Evolutionary conservation across 805 yeast species (phyloP), one percentile per base, ranked within the genome.

Genomic region (Cyberlindnera xishuangbannaensis): DNA sequence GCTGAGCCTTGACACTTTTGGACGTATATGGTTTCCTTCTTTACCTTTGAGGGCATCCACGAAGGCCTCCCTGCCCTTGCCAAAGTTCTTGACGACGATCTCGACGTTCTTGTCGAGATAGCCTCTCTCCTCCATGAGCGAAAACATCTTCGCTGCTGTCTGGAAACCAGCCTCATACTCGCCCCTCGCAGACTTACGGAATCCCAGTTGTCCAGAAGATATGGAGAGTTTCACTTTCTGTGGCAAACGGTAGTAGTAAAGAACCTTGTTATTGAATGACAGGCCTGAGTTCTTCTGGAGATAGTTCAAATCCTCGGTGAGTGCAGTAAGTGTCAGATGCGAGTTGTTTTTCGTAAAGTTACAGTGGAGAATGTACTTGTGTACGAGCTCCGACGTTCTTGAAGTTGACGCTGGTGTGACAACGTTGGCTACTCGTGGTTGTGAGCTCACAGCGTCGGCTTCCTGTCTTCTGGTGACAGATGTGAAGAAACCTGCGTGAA

Each of bases 81-180:
- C 95, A 47, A 81, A 86, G 45, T 84, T 84, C 45, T 78, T 78
- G 48, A 87, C 65, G 15, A 85, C 76, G 27, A 90, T 58, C 58
- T 90, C 97, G 18, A 90, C 64, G 43, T 78, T 71, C 43, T 73
- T 74, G 26, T 71, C 71, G 29, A 78, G 55, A 36, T 69, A 63
- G 23, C 69, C 71, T 43, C 66, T 71, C 53, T 78, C 83, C 59
- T 75, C 76, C 54, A 90, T 83, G 44, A 69, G 57, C 41, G 77
- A 70, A 59, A 90, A 86, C 61, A 84, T 67, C 43, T 73, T 73
- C 4, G 87, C 65, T 12, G 87, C 65, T 8, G 90, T 80, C 57
- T 87, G 96, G 66, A 81, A 88, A 11, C 82, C 82, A 2, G 95
- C 96, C 61, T 90, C 98, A 52, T 84, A 85, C 58, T 86, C 95